Percentiles rank a stretch among this genome's conserved stretches.
Evolutionary conservation across 805 yeast genomes (phyloP).

Genomic region (Lachancea lanzarotensis): DNA sequence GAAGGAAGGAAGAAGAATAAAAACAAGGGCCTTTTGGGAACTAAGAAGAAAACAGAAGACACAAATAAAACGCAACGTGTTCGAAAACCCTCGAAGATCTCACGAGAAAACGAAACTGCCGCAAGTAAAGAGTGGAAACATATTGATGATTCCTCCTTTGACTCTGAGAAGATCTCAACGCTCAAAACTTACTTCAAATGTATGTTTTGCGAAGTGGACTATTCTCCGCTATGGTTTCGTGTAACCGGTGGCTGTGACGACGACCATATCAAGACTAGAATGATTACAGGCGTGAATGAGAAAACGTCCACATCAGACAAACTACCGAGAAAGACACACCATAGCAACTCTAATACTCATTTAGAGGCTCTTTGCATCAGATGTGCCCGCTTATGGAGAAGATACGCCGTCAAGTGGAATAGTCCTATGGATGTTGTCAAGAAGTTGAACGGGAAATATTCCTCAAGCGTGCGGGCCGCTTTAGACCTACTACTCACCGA

Average conservation of each 20-base stretch:
- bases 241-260: slow-evolving; percentile 31
- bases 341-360: slow-evolving; percentile 18
- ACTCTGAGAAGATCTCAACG: slow-evolving; percentile 42
- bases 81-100: slow-evolving; percentile 5
- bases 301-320: slow-evolving; percentile 12
- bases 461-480: slow-evolving; percentile 6
- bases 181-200: slow-evolving; percentile 47
- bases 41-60: slow-evolving; percentile 11
- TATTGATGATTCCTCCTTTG: slow-evolving; percentile 54
- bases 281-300: slow-evolving; percentile 21
- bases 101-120: slow-evolving; percentile 7
- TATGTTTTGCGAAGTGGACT: slow-evolving; percentile 54
- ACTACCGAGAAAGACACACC: slow-evolving; percentile 26
- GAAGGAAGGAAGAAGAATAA: slow-evolving; percentile 64
- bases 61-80: slow-evolving; percentile 1
- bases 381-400: slow-evolving; percentile 87
- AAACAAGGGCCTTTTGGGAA: slow-evolving; percentile 16
- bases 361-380: slow-evolving; percentile 68
- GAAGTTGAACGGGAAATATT: slow-evolving; percentile 31
- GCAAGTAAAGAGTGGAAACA: slow-evolving; percentile 25
- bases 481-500: slow-evolving; percentile 20
- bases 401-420: slow-evolving; percentile 85
- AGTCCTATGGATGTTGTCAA: slow-evolving; percentile 61
- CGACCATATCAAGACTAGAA: slow-evolving; percentile 17
- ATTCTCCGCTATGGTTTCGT: slow-evolving; percentile 34